Evolutionary conservation across 371 early-diverging fungal genomes (phyloP).

Genomic region (Fennellomyces sp.): DNA sequence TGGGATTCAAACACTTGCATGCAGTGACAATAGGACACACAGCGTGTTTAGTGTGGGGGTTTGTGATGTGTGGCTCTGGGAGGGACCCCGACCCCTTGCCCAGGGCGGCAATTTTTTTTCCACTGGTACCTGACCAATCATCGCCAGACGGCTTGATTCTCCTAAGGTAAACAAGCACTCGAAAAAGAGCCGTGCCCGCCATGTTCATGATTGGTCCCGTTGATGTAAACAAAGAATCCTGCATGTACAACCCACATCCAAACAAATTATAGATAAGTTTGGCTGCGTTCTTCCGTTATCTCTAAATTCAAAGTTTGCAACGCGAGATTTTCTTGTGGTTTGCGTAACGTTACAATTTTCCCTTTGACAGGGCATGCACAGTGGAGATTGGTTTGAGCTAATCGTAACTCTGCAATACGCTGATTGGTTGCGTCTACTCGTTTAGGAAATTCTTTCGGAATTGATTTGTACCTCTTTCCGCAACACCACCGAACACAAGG

Average conservation of each 20-base stretch:
- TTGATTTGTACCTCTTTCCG: background rate
- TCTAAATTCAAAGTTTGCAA: background rate
- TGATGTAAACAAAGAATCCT: no score
- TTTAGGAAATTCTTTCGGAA: slow-evolving; percentile 5
- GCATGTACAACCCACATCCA: background rate
- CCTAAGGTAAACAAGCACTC: background rate
- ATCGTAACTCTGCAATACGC: background rate
- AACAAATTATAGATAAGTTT: background rate
- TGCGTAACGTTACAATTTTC: background rate
- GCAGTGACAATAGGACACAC: no score
- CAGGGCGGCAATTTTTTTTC: background rate
- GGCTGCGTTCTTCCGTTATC: slow-evolving; percentile 1
- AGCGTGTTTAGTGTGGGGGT: no score
- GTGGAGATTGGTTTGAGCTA: background rate
- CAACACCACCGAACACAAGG: background rate
- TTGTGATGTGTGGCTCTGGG: no score
- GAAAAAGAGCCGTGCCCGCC: background rate
- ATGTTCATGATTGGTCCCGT: background rate
- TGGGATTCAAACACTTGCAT: no score
- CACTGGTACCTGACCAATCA: background rate
- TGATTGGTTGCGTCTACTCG: slow-evolving; percentile 1
- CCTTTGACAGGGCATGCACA: slow-evolving; percentile 1
- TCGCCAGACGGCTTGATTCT: background rate
- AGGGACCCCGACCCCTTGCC: background rate
- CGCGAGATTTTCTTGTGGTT: slow-evolving; percentile 1